Base-by-base conservation (phyloP, 352 stramenopile species). In the Phytophthora palmivora region DNA sequence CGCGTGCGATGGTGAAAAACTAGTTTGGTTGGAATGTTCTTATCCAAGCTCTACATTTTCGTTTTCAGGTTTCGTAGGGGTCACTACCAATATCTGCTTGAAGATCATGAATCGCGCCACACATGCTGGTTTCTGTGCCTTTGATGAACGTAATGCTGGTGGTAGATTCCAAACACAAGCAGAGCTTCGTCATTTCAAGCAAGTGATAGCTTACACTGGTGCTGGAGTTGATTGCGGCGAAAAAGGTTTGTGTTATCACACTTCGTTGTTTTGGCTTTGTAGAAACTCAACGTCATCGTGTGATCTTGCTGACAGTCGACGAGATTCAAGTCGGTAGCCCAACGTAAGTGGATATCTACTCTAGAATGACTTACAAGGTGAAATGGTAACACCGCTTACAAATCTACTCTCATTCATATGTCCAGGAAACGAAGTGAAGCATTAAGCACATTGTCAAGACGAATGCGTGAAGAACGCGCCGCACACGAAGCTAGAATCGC, bases 131-230 rank as follows among this genome's bases (percentile, higher is more conserved):
- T 93, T 91, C 50, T 91, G 79, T 62, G 52, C 70, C 16, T 94
- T 94, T 33, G 85, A 94, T 45, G 85, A 94, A 64, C 82, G 85
- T 21, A 94, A 92, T 46, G 76, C 77, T 18, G 83, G 85, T 3
- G 83, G 85, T 9, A 73, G 82, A n/a, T 89, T 76, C 45, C 83
- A 94, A 70, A 90, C 84, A 14, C 75, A 86, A 32, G 83, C 81
- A 9, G 83, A 94, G 57, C 83, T 94, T 42, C 79, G 82, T 30
- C 85, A 73, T 32, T 94, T 94, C 71, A 82, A 91, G 58, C 78
- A 91, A 18, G 83, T 92, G 47, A 72, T 92, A 16, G 41, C 69
- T 4, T 67, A 78, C 9, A 90, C 81, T 9, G 52, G 54, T 22
- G 58, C 79, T 38, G 80, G 71, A 18, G 61, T 91, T 28, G 74